phyloP scores from a whole-genome alignment of 1,139 yeast genomes.

The Spathaspora sp. region DNA sequence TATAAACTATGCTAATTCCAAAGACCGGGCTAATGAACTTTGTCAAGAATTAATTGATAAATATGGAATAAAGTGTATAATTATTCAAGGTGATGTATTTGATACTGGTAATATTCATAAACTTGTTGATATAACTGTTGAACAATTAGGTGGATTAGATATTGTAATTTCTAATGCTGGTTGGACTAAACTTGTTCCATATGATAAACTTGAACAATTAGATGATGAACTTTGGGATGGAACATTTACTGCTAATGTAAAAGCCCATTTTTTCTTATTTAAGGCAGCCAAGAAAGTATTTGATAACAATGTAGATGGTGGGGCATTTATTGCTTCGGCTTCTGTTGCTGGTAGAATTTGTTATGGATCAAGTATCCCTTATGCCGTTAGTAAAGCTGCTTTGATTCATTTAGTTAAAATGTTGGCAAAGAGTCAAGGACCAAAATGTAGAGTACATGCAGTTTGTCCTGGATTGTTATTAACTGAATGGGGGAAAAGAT shows the following conservation, averaged over 20 bases:
- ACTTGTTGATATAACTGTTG: constrained; percentile 34
- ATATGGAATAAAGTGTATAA: constrained; percentile 21
- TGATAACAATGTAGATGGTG: constrained; percentile 30
- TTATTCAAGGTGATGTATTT: constrained; percentile 43
- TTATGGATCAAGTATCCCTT: constrained; percentile 37
- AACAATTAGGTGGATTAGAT: constrained; percentile 37
- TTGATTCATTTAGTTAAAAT: constrained; percentile 33
- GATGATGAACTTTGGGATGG: constrained; percentile 33
- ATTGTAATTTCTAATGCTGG: constrained; percentile 50
- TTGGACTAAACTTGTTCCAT: constrained; percentile 22
- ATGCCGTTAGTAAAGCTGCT: constrained; percentile 38
- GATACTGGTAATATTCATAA: constrained; percentile 32
- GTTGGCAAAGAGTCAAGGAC: constrained; percentile 35
- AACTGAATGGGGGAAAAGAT: constrained; percentile 40
- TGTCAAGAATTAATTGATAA: constrained; percentile 19
- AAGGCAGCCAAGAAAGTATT: constrained; percentile 30
- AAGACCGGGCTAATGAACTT: constrained; percentile 22
- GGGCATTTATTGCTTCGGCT: constrained; percentile 34
- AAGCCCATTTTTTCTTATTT: constrained; percentile 34
- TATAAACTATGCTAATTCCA: constrained; percentile 22
- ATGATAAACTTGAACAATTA: constrained; percentile 26
- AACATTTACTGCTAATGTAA: constrained; percentile 22
- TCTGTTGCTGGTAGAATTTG: constrained; percentile 36
- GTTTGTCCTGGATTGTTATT: constrained; percentile 39
- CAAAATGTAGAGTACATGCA: constrained; percentile 34